Conservation (phyloP, 208 protist genomes). For the Eutreptiella sp. region DNA sequence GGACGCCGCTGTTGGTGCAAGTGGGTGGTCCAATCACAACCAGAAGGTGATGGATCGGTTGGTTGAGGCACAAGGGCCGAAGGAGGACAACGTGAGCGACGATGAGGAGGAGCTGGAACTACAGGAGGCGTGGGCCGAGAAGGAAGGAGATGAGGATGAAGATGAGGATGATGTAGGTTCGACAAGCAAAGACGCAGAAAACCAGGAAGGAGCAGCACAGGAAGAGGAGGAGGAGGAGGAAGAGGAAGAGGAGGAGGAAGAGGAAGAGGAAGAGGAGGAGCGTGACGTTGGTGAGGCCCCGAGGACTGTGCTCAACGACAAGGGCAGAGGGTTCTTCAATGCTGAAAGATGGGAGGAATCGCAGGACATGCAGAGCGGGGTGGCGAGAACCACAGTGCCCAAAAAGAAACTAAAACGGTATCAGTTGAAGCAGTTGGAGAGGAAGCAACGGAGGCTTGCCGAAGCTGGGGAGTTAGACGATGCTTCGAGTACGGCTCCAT, state of each 20-base stretch:
- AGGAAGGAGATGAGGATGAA: conserved; percentile 9
- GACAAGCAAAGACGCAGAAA: not conserved
- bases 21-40: conserved; percentile 8
- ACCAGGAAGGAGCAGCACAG: too few relatives aligned
- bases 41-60: not conserved
- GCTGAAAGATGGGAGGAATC: too few relatives aligned
- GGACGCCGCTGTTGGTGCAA: conserved; percentile 4
- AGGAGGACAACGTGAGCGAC: not conserved
- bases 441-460: not conserved
- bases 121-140: conserved; percentile 1
- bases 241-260: conserved; percentile 32
- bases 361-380: too few relatives aligned
- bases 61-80: not conserved
- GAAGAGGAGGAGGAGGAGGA: conserved; percentile 20
- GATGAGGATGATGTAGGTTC: not conserved
- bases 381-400: not conserved
- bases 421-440: not conserved
- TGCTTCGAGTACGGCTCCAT: not conserved
- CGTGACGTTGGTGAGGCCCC: not conserved
- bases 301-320: conserved; percentile 11
- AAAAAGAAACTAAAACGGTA: not conserved
- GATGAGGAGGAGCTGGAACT: not conserved
- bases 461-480: not conserved
- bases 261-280: conserved; percentile 1
- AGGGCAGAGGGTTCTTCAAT: too few relatives aligned